These are phyloP conservation scores for Rhynchosporium agropyri DNA, from an alignment of 2,329 filamentous ascomycete species.

Conservation along the genomic window DNA sequence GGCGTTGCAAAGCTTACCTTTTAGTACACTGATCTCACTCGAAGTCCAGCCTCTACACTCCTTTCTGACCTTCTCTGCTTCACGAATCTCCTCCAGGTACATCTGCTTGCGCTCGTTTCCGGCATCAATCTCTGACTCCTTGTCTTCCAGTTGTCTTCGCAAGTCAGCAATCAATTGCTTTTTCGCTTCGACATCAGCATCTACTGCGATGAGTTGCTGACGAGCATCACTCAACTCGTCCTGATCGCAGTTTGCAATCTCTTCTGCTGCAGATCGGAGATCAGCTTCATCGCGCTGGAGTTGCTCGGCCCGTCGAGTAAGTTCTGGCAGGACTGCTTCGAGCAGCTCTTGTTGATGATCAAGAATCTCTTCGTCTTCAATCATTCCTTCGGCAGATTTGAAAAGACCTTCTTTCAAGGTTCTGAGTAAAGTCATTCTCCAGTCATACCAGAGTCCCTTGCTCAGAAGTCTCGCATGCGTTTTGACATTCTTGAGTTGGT, in stretches of 20 bases:
- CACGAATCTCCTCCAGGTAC: constrained; percentile 73
- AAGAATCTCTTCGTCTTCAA: constrained; percentile 68
- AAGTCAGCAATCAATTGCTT: constrained; percentile 68
- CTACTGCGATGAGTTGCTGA: constrained; percentile 64
- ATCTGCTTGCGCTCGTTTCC: constrained; percentile 68
- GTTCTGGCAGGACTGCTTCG: constrained; percentile 64
- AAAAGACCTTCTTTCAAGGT: constrained; percentile 82
- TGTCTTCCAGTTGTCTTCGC: constrained; percentile 66
- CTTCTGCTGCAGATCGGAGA: constrained; percentile 71
- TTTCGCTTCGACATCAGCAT: constrained; percentile 71
- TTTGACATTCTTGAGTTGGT: constrained; percentile 97
- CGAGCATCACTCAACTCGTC: constrained; percentile 75
- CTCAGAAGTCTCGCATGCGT: constrained; percentile 86
- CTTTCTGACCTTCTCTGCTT: constrained; percentile 81
- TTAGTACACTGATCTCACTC: constrained; percentile 77
- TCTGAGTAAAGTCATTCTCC: constrained; percentile 87
- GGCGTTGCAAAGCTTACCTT: constrained; percentile 57
- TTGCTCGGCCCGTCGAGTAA: constrained; percentile 61
- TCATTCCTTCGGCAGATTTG: constrained; percentile 76
- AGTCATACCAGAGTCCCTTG: constrained; percentile 98
- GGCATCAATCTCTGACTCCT: constrained; percentile 64
- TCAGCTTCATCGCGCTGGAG: constrained; percentile 67
- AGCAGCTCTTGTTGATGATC: constrained; percentile 70
- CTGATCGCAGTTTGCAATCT: constrained; percentile 78
- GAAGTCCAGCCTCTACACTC: constrained; percentile 89